Evolutionary conservation across 495 filamentous ascomycete genomes (phyloP), one percentile per base, ranked within the genome.

Genomic region (Daldinia bambusicola): DNA sequence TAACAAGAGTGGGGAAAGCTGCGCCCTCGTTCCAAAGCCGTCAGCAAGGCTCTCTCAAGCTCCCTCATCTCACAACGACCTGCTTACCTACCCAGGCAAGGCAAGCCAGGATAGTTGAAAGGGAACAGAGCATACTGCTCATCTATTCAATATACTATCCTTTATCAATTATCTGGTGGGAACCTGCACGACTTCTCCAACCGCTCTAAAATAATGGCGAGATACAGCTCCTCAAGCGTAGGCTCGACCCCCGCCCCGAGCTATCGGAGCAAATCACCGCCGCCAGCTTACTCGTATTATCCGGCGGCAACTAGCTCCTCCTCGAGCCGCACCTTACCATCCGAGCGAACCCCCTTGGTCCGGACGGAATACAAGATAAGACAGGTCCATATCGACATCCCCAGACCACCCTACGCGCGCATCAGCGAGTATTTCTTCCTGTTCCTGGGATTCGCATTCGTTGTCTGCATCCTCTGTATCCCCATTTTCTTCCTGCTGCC

Each of bases 281-380:
- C 70, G 41, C 70, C 70, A n/a, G 16, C 70, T 30, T 72, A 72
- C 34, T 61, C 64, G 12, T 45, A 1, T 9, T 26, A 20, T 55
- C 50, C 68, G 8, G 41, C 31, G 26, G 26, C 0, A 52, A 14
- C 26, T 12, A 26, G 13, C 26, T 31, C 50, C 1, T 52, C 20
- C n/a, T n/a, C n/a, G 26, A 48, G 43, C 18, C 43, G 7, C 9
- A 3, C 1, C 13, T 0, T 0, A 2, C 26, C 50, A 1, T 52
- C 50, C 5, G 50, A 53, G 12, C 6, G 12, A 4, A 32, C 50
- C 2, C 50, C 50, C 0, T 9, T 53, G 1, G 4, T 53, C 1
- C 18, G 18, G 18, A 22, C 18, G 10, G 20, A 48, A 20, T 12
- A 5, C 2, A 18, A 48, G 12, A 3, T 10, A 48, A 20, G n/a